Evolutionary conservation across 164 flowering plant genomes (phyloP).

Genomic region (Houttuynia cordata): DNA sequence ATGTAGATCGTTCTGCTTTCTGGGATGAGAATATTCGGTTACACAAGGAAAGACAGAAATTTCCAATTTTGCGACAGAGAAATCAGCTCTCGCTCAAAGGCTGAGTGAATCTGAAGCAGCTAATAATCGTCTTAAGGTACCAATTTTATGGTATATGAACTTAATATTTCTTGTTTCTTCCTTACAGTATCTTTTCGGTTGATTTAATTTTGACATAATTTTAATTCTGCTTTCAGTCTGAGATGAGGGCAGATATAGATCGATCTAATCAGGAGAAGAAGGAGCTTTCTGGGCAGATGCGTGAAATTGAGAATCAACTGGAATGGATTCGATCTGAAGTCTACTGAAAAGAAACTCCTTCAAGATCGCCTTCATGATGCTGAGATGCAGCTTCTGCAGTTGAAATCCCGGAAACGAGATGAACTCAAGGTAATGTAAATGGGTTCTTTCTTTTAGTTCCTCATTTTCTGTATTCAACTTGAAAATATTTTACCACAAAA

Average conservation of each 20-base stretch:
- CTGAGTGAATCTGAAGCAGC: slow-evolving; percentile 74
- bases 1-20: slow-evolving; percentile 89
- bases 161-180: no score
- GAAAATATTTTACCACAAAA: no score
- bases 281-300: slow-evolving; percentile 69
- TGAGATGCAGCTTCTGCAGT: slow-evolving; percentile 74
- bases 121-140: slow-evolving; percentile 78
- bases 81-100: slow-evolving; percentile 51
- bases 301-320: slow-evolving; percentile 76
- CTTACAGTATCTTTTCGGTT: background rate
- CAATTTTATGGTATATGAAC: slow-evolving; percentile 1
- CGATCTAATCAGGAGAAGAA: slow-evolving; percentile 81
- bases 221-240: slow-evolving; percentile 52
- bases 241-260: slow-evolving; percentile 77
- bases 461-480: no score
- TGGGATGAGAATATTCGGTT: slow-evolving; percentile 77
- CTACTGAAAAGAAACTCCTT: slow-evolving; percentile 64
- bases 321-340: slow-evolving; percentile 87
- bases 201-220: background rate
- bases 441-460: background rate
- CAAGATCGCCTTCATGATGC: slow-evolving; percentile 95
- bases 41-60: slow-evolving; percentile 70
- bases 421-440: slow-evolving; percentile 65
- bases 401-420: slow-evolving; percentile 91
- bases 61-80: slow-evolving; percentile 50